Evolutionary conservation across 1,139 yeast species (phyloP).

Genomic region (Saccharomyces hybrid): DNA sequence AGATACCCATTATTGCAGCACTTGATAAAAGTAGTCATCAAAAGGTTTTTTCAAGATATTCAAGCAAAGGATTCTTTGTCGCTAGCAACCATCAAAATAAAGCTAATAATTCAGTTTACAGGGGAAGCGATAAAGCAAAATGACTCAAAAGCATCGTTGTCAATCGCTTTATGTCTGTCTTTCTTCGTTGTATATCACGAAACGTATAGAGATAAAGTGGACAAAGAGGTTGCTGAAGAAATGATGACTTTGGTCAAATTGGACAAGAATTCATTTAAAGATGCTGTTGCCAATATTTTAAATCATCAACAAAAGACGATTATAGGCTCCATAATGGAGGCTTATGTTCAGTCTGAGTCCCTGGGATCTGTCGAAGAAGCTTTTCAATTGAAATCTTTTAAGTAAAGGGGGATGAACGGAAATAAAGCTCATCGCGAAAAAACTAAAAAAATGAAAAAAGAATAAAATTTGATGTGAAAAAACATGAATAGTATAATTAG

Average conservation of each 20-base stretch:
- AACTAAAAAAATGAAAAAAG: not conserved
- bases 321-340: not conserved
- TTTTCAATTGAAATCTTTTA: conserved; percentile 7
- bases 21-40: not conserved
- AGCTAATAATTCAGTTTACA: not conserved
- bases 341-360: not conserved
- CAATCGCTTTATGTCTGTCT: conserved; percentile 48
- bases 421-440: not conserved
- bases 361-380: not conserved
- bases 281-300: conserved; percentile 37
- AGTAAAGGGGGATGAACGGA: not conserved
- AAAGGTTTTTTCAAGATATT: not conserved
- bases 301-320: conserved; percentile 29
- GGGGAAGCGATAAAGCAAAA: not conserved
- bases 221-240: conserved; percentile 32
- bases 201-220: conserved; percentile 34
- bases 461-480: not conserved
- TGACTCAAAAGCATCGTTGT: not conserved
- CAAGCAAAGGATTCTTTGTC: not conserved
- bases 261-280: conserved; percentile 49
- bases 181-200: conserved; percentile 36
- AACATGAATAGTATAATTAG: not conserved
- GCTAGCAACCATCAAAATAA: not conserved
- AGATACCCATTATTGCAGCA: not conserved
- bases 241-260: conserved; percentile 45